Evolutionary conservation across 2,329 filamentous ascomycete species (phyloP), one percentile per base, ranked within the genome.

Genomic region (Diaporthe sp.): DNA sequence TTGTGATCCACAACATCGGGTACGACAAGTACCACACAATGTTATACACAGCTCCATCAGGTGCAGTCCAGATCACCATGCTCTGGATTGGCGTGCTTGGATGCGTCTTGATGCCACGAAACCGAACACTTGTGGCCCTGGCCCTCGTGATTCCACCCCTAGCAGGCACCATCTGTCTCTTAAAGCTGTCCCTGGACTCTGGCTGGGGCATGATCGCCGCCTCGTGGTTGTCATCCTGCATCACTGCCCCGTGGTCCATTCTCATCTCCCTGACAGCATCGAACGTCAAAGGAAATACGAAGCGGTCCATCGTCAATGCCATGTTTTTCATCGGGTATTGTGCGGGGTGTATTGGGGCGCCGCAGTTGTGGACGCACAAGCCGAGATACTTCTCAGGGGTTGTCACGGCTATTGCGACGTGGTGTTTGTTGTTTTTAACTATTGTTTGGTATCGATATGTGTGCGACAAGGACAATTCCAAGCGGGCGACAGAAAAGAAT

Each of bases 291-390:
- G 87, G 88, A 0, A 89, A 89, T 78, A 89, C 87, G 1, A 89
- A 89, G 78, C 84, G 85, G 4, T 81, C 86, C 12, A 81, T 86
- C 4, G 84, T 87, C 39, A 88, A 85, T 69, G 83, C 85, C 7
- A 82, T 88, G 79, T 89, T 88, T 79, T 89, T 89, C 79, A 86
- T 89, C 37, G 86, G 86, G 0, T 89, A 89, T 78, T 87, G 85
- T 58, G 84, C 83, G 6, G 86, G 86, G 1, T 86, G 85, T 77
- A 88, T 88, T 71, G 86, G 81, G 0, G 80, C 81, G 0, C 87
- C 88, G n/a, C 87, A 89, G 78, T 82, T 88, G 1, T 89, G 87
- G 87, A 86, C 84, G 1, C 78, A 84, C 34, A 81, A 80, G 65
- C 85, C 87, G 15, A 80, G 85, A 17, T 89, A 88, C 77, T 83